These are phyloP conservation scores for Venturia asperata DNA, from an alignment of 2,329 filamentous ascomycete species.

Conservation along the genomic window DNA sequence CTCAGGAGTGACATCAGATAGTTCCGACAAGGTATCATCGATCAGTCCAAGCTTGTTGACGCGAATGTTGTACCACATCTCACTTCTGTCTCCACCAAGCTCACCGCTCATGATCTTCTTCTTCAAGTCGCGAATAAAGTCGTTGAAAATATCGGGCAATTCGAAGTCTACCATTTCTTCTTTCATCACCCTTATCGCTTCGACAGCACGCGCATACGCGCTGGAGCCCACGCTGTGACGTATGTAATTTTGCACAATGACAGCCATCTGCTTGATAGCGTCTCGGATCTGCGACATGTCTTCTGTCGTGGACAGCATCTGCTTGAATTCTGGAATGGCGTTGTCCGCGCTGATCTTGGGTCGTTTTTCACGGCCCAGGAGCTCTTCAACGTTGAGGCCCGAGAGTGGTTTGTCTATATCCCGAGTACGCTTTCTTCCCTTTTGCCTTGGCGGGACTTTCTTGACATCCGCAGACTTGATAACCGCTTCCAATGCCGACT, in stretches of 20 bases:
- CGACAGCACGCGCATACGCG: constrained; percentile 66
- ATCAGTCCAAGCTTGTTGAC: constrained; percentile 65
- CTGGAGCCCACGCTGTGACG: constrained; percentile 66
- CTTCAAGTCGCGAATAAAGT: constrained; percentile 65
- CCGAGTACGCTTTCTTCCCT: constrained; percentile 60
- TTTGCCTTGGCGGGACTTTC: constrained; percentile 77
- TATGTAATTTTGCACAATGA: constrained; percentile 62
- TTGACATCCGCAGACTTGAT: constrained; percentile 71
- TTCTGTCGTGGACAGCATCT: constrained; percentile 56
- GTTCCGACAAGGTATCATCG: constrained; percentile 53
- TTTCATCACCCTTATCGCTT: constrained; percentile 70
- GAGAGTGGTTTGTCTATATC: constrained; percentile 77
- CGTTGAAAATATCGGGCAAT: constrained; percentile 69
- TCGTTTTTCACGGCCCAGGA: constrained; percentile 53
- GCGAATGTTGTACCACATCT: constrained; percentile 74
- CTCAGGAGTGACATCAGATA: constrained; percentile 59
- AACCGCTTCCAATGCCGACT: constrained; percentile 54
- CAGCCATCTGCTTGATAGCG: constrained; percentile 66
- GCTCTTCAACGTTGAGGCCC: constrained; percentile 75
- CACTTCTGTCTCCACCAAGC: constrained; percentile 67
- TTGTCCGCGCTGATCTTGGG: constrained; percentile 60
- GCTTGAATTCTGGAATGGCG: constrained; percentile 84
- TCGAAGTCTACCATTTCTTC: constrained; percentile 70
- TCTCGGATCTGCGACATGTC: constrained; percentile 57
- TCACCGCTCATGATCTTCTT: constrained; percentile 59